These are phyloP conservation scores for Cryptosporidium meleagridis DNA, from an alignment of 169 alveolate genomes.

Conservation along the genomic window DNA sequence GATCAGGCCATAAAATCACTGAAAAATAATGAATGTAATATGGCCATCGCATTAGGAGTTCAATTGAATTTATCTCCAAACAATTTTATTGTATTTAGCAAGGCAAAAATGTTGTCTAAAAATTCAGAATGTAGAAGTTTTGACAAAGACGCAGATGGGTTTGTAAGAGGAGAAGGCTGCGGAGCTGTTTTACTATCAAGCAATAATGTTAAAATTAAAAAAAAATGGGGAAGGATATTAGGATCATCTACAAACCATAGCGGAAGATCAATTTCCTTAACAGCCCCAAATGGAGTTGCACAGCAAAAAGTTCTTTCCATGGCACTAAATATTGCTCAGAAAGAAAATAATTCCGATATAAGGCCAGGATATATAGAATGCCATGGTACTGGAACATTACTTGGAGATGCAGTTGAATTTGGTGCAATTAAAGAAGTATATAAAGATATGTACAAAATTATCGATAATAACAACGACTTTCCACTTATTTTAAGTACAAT, in stretches of 20 bases:
- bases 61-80: constrained; percentile 68
- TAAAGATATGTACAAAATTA: constrained; percentile 5
- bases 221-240: constrained; percentile 61
- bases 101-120: constrained; percentile 78
- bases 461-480: constrained; percentile 5
- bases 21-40: constrained; percentile 13
- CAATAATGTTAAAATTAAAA: not conserved
- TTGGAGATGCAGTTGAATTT: constrained; percentile 82
- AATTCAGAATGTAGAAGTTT: constrained; percentile 79
- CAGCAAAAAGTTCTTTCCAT: constrained; percentile 78
- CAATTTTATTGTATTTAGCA: constrained; percentile 67
- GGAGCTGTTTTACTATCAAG: constrained; percentile 78
- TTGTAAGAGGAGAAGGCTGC: constrained; percentile 81
- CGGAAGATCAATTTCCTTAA: constrained; percentile 80
- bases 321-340: constrained; percentile 69
- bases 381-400: constrained; percentile 83
- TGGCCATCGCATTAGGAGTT: constrained; percentile 57
- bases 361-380: constrained; percentile 76
- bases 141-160: constrained; percentile 81
- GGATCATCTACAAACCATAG: constrained; percentile 80
- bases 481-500: constrained; percentile 78
- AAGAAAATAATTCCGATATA: constrained; percentile 4
- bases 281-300: constrained; percentile 83
- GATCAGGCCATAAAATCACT: constrained; percentile 51
- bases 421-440: constrained; percentile 80